Evolutionary conservation across 148 eudicot species (phyloP), one percentile per base, ranked within the genome.

Genomic region (Fagopyrum tataricum): DNA sequence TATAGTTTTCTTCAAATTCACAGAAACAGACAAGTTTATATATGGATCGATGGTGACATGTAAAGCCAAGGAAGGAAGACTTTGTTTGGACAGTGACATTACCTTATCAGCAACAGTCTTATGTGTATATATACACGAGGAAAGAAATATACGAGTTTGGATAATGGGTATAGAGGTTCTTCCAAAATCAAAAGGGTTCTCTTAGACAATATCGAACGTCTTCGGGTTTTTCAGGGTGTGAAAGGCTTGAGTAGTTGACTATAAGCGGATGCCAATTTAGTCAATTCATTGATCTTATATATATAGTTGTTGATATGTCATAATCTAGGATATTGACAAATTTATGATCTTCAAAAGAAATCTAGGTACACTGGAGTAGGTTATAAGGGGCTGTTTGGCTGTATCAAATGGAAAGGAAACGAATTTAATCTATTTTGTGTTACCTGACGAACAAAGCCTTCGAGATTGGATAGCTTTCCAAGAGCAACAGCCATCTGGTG

Each of bases 391-490:
- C 68, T 37, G 31, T 26, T 6, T 26, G 37, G 68, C 41, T 62
- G 37, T 26, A 62, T 41, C 42, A 13, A 62, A 62, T 4, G 20
- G 23, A 20, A 10, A 13, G 13, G 15, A 44, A 44, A 44, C 11
- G 2, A 44, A 44, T 6, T 46, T 11, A 52, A 4, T 4, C 4
- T 14, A 51, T 5, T 52, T 6, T 3, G 6, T 0, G 24, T 68
- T 85, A 91, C 98, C 97, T 93, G 98, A n/a, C 90, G 91, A 55
- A 93, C 85, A 20, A 93, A 91, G 56, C 98, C 97, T 83, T 93
- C 97, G 46, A 93, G 98, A 81, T 86, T 91, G 46, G 97, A 70
- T 4, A 93, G 98, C 81, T 93, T 91, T 78, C 92, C 98, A 0
- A 93, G 79, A 70, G 98, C 98, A 58, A 89, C 75, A 26, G 92